Percentiles rank a stretch among this genome's conserved stretches.
These are phyloP conservation scores for Russula earlei DNA, from an alignment of 768 basidiomycete genomes.

Conservation along the genomic window DNA sequence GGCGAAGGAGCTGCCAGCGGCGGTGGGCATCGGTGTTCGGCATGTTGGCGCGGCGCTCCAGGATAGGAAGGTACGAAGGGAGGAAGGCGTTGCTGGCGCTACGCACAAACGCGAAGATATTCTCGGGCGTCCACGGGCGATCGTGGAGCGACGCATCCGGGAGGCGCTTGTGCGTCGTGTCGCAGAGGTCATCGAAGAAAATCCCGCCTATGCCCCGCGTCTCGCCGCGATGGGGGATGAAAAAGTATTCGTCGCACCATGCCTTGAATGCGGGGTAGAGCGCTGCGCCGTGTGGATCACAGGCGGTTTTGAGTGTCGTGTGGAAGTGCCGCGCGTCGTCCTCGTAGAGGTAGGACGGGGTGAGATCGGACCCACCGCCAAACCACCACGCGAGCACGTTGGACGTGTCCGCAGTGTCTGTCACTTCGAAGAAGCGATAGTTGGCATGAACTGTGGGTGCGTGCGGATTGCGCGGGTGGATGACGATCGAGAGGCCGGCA, in stretches of 20 bases:
- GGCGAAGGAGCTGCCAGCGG: constrained; percentile 86
- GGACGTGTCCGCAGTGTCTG: constrained; percentile 24
- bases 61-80: constrained; percentile 85
- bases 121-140: constrained; percentile 50
- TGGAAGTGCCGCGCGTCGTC: constrained; percentile 89
- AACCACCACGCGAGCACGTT: constrained; percentile 93
- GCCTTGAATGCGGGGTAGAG: constrained; percentile 78
- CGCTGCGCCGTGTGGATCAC: constrained; percentile 56
- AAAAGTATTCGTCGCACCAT: constrained; percentile 99
- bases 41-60: constrained; percentile 45
- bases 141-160: constrained; percentile 25
- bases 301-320: constrained; percentile 59
- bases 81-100: constrained; percentile 72
- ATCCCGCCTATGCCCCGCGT: constrained; percentile 86
- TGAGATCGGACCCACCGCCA: constrained; percentile 91
- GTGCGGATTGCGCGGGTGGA: constrained; percentile 90
- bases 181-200: constrained; percentile 91
- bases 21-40: constrained; percentile 58
- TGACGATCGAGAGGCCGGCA: constrained; percentile 83
- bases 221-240: constrained; percentile 80
- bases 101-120: constrained; percentile 70
- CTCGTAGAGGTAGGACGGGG: constrained; percentile 84
- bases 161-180: constrained; percentile 56
- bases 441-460: constrained; percentile 94
- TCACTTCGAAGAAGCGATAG: constrained; percentile 95